Evolutionary conservation across 495 filamentous ascomycete genomes (phyloP).

Genomic region (Stereocaulon alpinum): DNA sequence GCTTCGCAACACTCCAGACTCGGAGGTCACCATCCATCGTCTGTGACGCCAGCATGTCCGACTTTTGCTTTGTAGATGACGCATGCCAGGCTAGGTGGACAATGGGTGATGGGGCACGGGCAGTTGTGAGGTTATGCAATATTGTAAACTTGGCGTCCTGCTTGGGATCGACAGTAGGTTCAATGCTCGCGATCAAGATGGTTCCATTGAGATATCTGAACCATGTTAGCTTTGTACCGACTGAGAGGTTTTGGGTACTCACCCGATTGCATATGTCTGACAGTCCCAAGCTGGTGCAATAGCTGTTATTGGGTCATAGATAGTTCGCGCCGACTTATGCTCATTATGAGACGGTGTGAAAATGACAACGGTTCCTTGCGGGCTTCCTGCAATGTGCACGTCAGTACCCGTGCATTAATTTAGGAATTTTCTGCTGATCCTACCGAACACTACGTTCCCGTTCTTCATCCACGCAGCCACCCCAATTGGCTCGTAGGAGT

Average conservation of each 20-base stretch:
- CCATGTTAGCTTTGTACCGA: slow-evolving; percentile 24
- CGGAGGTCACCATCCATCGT: slow-evolving; percentile 84
- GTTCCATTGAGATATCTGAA: slow-evolving; percentile 88
- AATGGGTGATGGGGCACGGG: slow-evolving; percentile 75
- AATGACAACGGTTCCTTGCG: slow-evolving; percentile 84
- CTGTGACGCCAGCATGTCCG: slow-evolving; percentile 94
- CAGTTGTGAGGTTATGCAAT: slow-evolving; percentile 79
- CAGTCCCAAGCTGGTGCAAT: slow-evolving; percentile 87
- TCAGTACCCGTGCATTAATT: slow-evolving; percentile 20
- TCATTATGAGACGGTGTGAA: slow-evolving; percentile 92
- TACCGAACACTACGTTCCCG: slow-evolving; percentile 94
- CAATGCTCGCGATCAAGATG: slow-evolving; percentile 77
- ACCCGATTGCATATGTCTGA: slow-evolving; percentile 95
- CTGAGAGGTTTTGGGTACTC: slow-evolving; percentile 25
- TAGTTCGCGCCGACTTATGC: slow-evolving; percentile 83
- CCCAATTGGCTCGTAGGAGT: slow-evolving; percentile 74
- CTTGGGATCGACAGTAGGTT: slow-evolving; percentile 46
- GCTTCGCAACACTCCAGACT: slow-evolving; percentile 95
- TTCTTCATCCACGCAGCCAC: slow-evolving; percentile 94
- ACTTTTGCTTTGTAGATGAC: slow-evolving; percentile 92
- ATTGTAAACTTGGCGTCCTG: slow-evolving; percentile 57
- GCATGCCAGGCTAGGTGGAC: slow-evolving; percentile 92
- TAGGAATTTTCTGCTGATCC: slow-evolving; percentile 22
- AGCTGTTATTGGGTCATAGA: slow-evolving; percentile 87
- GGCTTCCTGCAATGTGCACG: slow-evolving; percentile 51